Evolutionary conservation across 176 grass and related monocot genomes (phyloP).

Genomic region (Triticum dicoccoides): DNA sequence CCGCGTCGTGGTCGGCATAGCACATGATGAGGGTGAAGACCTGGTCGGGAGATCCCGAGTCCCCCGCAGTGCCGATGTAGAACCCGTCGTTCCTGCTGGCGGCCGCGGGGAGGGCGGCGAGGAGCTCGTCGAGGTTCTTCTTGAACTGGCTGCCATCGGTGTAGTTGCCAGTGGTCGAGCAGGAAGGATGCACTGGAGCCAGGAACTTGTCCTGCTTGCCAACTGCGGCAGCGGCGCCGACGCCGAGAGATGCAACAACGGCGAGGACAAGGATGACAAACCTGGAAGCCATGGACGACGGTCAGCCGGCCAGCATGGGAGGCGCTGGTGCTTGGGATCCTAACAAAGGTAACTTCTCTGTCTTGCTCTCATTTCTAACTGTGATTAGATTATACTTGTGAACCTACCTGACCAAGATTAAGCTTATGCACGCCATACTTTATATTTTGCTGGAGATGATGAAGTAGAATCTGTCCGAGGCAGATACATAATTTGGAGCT

Average conservation of each 20-base stretch:
- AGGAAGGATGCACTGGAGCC: not conserved
- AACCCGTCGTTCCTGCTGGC: slow-evolving; percentile 3
- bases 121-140: slow-evolving; percentile 23
- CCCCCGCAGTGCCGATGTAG: not conserved
- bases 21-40: slow-evolving; percentile 35
- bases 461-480: not conserved
- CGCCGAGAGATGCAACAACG: not conserved
- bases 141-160: slow-evolving; percentile 26
- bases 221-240: not conserved
- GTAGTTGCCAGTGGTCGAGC: slow-evolving; percentile 21
- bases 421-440: not conserved
- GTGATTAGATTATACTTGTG: not conserved
- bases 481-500: not conserved
- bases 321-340: not conserved
- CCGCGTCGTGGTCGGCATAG: not conserved
- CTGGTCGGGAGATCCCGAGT: not conserved
- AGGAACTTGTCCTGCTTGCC: not conserved
- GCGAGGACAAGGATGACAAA: not conserved
- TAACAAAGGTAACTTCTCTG: not conserved
- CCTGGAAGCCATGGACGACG: not conserved
- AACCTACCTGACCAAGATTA: not conserved
- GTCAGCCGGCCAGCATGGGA: not conserved
- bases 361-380: no score
- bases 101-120: not conserved
- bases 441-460: not conserved